Evolutionary conservation across 164 flowering plant genomes (phyloP).

Genomic region (Protea cynaroides): DNA sequence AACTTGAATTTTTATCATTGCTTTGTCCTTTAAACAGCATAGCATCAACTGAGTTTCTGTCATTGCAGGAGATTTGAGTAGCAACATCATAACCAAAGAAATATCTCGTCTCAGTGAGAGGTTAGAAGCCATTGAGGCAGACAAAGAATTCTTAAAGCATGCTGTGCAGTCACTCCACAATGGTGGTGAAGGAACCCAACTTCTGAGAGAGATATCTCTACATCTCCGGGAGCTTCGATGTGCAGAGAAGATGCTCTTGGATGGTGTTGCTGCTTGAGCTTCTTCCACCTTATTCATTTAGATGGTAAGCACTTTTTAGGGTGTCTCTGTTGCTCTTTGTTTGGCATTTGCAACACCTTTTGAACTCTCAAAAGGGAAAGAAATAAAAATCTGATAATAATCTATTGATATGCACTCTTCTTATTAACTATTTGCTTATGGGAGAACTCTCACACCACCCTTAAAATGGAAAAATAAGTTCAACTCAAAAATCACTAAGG

Average conservation of each 20-base stretch:
- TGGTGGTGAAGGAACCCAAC: not conserved
- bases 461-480: too few species aligned
- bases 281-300: not conserved
- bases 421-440: too few species aligned
- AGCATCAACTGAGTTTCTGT: not conserved
- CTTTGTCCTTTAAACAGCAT: not conserved
- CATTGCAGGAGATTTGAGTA: slow-evolving; percentile 19
- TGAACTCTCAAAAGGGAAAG: too few species aligned
- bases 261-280: not conserved
- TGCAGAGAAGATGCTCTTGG: not conserved
- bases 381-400: too few species aligned
- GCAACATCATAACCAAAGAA: slow-evolving; percentile 9
- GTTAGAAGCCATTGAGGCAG: slow-evolving; percentile 39
- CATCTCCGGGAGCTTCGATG: not conserved
- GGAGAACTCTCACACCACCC: too few species aligned
- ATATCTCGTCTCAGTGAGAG: slow-evolving; percentile 24
- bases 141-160: slow-evolving; percentile 34
- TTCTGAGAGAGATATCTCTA: not conserved
- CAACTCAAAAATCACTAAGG: too few species aligned
- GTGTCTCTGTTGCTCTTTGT: not conserved
- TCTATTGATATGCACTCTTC: too few species aligned
- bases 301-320: not conserved
- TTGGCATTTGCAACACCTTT: not conserved
- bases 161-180: not conserved
- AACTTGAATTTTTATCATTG: not conserved